A percentile compares a stretch with the other conserved stretches of the same genome.
These are phyloP conservation scores for Sclerotiophoma versabilis DNA, from an alignment of 2,329 filamentous ascomycete species.

Conservation along the genomic window DNA sequence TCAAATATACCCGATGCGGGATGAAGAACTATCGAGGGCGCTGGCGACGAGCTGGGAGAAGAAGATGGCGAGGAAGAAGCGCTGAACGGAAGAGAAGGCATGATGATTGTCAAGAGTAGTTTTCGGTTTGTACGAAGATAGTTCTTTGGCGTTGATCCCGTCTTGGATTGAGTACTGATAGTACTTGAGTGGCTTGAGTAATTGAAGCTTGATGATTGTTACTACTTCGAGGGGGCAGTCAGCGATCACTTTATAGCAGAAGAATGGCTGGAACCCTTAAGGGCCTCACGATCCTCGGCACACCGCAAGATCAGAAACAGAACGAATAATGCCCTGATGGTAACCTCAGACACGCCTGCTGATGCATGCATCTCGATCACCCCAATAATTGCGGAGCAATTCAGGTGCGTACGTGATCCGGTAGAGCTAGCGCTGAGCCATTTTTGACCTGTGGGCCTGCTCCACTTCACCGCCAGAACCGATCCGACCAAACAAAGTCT, in stretches of 20 bases:
- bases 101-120: constrained; percentile 37
- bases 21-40: constrained; percentile 50
- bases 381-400: constrained; percentile 33
- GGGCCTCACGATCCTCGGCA: constrained; percentile 29
- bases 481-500: constrained; percentile 35
- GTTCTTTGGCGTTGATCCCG: constrained; percentile 43
- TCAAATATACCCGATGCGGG: constrained; percentile 51
- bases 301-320: constrained; percentile 43
- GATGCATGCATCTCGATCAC: constrained; percentile 45
- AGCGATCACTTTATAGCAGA: constrained; percentile 43
- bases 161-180: constrained; percentile 26
- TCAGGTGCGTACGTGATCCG: constrained; percentile 27
- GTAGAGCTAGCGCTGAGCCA: constrained; percentile 40
- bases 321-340: constrained; percentile 38
- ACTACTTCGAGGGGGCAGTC: constrained; percentile 35
- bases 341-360: constrained; percentile 35
- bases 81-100: constrained; percentile 49
- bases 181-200: constrained; percentile 25
- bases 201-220: constrained; percentile 34
- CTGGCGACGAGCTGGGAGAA: constrained; percentile 41
- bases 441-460: constrained; percentile 31
- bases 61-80: constrained; percentile 45
- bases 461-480: constrained; percentile 44
- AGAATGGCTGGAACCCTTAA: constrained; percentile 20
- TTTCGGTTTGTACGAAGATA: constrained; percentile 38